These are phyloP conservation scores for Begonia peltatifolia DNA, from an alignment of 306 rosid species.

Conservation along the genomic window DNA sequence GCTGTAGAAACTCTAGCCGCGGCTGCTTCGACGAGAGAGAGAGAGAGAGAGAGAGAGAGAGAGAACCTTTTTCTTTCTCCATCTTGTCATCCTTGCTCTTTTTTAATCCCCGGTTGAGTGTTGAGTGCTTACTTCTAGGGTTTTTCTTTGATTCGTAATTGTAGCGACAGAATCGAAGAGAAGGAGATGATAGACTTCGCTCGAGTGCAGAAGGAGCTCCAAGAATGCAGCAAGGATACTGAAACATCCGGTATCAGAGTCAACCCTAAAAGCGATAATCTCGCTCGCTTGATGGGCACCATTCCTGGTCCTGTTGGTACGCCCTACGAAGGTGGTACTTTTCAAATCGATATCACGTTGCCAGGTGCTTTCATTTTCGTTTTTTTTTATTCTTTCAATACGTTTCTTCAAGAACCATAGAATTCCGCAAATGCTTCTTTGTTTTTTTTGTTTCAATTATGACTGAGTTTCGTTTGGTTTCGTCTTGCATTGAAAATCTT, in stretches of 20 bases:
- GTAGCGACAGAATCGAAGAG: too few species aligned
- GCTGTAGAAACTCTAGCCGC: too few species aligned
- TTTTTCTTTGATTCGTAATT: too few species aligned
- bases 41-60: too few species aligned
- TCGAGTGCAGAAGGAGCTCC: slow-evolving; percentile 97
- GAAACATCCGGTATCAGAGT: slow-evolving; percentile 83
- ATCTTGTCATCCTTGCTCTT: background rate
- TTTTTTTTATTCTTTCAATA: background rate
- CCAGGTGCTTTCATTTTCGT: slow-evolving; percentile 33
- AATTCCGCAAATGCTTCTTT: too few species aligned
- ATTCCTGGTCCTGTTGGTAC: slow-evolving; percentile 82
- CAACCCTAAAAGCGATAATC: slow-evolving; percentile 47
- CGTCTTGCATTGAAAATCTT: too few species aligned
- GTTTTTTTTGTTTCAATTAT: too few species aligned
- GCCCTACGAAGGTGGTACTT: slow-evolving; percentile 86
- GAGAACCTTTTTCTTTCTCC: too few species aligned
- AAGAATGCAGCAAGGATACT: slow-evolving; percentile 64
- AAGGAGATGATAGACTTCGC: slow-evolving; percentile 74
- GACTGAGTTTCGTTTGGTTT: too few species aligned
- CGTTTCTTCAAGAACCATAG: too few species aligned
- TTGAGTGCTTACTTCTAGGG: too few species aligned
- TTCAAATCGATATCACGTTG: slow-evolving; percentile 78
- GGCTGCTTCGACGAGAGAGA: too few species aligned
- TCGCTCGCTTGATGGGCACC: slow-evolving; percentile 48
- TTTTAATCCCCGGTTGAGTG: background rate